Conservation (phyloP, 192 early-diverging fungal genomes). For the Backusella luteola region DNA sequence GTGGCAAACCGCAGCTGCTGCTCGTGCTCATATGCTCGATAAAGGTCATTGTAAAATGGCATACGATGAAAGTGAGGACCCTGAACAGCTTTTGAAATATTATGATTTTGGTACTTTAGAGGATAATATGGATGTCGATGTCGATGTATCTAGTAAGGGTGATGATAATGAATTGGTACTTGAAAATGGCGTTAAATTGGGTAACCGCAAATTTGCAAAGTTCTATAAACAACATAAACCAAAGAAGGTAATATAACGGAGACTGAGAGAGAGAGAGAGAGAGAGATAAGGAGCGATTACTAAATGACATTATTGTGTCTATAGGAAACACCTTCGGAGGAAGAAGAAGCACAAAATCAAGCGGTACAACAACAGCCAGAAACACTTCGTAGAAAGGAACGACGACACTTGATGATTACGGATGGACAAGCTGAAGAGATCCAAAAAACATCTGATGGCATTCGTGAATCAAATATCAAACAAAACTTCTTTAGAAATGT, state of each 20-base stretch:
- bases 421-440: slow-evolving; percentile 3
- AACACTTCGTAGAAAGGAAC: slow-evolving; percentile 1
- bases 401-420: not conserved
- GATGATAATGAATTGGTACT: slow-evolving; percentile 4
- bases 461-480: not conserved
- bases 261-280: not conserved
- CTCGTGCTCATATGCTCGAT: slow-evolving; percentile 90
- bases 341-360: not conserved
- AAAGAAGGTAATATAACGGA: not conserved
- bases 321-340: not conserved
- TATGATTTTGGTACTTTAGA: slow-evolving; percentile 81
- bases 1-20: slow-evolving; percentile 82
- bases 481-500: not conserved
- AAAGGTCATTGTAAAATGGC: slow-evolving; percentile 96
- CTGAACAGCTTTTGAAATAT: slow-evolving; percentile 87
- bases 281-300: not conserved
- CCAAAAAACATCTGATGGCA: not conserved
- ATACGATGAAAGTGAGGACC: slow-evolving; percentile 88
- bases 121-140: slow-evolving; percentile 11
- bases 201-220: slow-evolving; percentile 14
- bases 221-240: slow-evolving; percentile 20
- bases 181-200: slow-evolving; percentile 11
- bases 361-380: not conserved
- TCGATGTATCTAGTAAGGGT: not conserved
- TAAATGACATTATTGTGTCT: not conserved